Base-by-base conservation (phyloP, 768 basidiomycete species). In the Tricholoma saponaceum region DNA sequence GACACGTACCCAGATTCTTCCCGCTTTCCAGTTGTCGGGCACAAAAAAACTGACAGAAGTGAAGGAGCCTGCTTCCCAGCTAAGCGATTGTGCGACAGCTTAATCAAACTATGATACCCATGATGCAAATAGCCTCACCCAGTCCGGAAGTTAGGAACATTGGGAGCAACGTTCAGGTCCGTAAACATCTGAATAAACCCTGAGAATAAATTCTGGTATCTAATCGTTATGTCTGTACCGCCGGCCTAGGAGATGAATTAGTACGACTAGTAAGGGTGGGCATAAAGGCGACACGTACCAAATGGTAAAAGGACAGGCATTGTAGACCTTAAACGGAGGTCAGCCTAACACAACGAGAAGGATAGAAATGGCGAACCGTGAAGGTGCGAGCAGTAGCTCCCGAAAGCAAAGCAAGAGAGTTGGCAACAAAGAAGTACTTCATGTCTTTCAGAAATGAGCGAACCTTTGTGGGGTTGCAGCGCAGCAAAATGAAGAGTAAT, bases 241-340 rank as follows among this genome's bases (percentile, higher is more conserved):
- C 76, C 3, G 77, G 76, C 77, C 75, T 78, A 41, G 28, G 43
- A 18, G 51, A 28, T 55, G 41, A 28, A 51, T 32, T 12, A 49
- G 32, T 12, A 43, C 6, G 8, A 6, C 26, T 18, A 37, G 9
- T 0, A 30, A 7, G 14, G 13, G 14, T 16, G 43, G 49, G 47
- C 47, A 16, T 56, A 14, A n/a, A 43, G 41, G 46, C 16, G 14
- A 22, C 9, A 4, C 75, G 54, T 63, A 86, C 87, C 87, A 88
- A 58, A 88, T 78, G 3, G 85, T 88, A 70, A 85, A 88, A 0
- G 84, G 79, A 64, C 87, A 88, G 2, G 70, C 75, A 70, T 88
- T 89, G 64, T 76, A 74, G 23, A 84, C 80, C 76, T 76, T 22
- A 10, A 13, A 28, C 18, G 51, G 14, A 18, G 25, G 52, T 51